Evolutionary conservation across 1,284 basidiomycete species (phyloP), one percentile per base, ranked within the genome.

Genomic region (Bondarzewia mesenterica): DNA sequence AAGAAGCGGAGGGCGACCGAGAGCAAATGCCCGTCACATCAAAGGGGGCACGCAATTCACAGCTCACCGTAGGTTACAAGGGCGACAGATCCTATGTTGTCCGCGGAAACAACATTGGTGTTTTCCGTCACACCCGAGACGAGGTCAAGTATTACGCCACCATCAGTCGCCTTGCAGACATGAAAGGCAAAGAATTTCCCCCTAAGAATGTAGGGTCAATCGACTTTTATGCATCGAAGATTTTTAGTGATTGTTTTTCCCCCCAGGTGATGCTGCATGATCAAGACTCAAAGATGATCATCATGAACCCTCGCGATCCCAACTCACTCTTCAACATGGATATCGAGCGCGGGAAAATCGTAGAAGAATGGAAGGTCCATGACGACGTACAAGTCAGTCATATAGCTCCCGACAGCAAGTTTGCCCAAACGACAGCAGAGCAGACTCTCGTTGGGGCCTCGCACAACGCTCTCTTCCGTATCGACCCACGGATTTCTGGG

Each of bases 311-410:
- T 1, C 63, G 67, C 32, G 84, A 93, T 47, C 80, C 84, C n/a
- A 82, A 93, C 59, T 85, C 93, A 0, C 70, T 99, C 32, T 98
- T 85, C 71, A 85, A 77, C 56, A 85, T 99, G 79, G 96, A 99
- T 66, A 80, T 99, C 54, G 92, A 95, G 66, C 85, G 86, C 40
- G 96, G 93, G 44, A 96, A 98, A 70, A 85, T 99, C 37, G 93
- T 99, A 7, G 96, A 99, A 61, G 95, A 99, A 65, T 98, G 93
- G 94, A 95, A 94, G 64, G 84, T 99, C 15, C 87, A 94, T 61
- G 93, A 97, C 44, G 77, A 88, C 58, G 76, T 98, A 50, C 74
- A 77, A 14, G 89, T 98, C 50, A 78, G 85, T 62, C 87, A 95
- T 62, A 90, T 99, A 60, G 81, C 95, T 1, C 94, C 96, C 4